These are phyloP conservation scores for Chrysosporium queenslandicum DNA, from an alignment of 2,329 filamentous ascomycete genomes.

Conservation along the genomic window DNA sequence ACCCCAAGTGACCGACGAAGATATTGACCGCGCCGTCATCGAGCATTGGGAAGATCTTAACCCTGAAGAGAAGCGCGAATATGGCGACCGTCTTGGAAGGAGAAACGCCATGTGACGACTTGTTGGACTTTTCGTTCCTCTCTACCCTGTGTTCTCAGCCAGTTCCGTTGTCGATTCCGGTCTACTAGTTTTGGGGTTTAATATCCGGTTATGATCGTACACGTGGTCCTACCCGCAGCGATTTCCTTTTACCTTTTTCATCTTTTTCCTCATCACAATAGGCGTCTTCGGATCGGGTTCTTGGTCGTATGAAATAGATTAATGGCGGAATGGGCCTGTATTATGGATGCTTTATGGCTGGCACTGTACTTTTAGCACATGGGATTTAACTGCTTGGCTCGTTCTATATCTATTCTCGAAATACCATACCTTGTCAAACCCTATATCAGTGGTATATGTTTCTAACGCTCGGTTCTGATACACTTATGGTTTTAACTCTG, in stretches of 20 bases:
- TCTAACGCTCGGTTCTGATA: too few relatives aligned
- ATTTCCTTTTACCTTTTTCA: too few relatives aligned
- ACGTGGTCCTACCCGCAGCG: too few relatives aligned
- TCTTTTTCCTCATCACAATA: background rate
- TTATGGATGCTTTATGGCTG: background rate
- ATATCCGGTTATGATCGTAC: too few relatives aligned
- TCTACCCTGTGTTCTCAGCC: background rate
- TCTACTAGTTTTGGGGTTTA: too few relatives aligned
- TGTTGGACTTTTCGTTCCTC: background rate
- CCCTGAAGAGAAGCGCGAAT: constrained; percentile 26
- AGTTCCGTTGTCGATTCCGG: background rate
- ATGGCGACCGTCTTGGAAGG: constrained; percentile 15
- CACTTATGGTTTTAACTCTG: background rate
- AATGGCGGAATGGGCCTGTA: background rate
- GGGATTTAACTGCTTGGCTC: background rate
- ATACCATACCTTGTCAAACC: too few relatives aligned
- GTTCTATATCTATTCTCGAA: too few relatives aligned
- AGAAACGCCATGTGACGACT: background rate
- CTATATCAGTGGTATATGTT: too few relatives aligned
- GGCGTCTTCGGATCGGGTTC: constrained; percentile 2
- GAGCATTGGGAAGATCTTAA: constrained; percentile 18
- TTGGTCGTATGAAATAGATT: constrained; percentile 3
- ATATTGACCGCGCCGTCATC: constrained; percentile 15
- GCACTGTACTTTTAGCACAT: background rate
- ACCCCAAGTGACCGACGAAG: constrained; percentile 14